Evolutionary conservation across 192 early-diverging fungal species (phyloP).

Genomic region (Dispira parvispora): DNA sequence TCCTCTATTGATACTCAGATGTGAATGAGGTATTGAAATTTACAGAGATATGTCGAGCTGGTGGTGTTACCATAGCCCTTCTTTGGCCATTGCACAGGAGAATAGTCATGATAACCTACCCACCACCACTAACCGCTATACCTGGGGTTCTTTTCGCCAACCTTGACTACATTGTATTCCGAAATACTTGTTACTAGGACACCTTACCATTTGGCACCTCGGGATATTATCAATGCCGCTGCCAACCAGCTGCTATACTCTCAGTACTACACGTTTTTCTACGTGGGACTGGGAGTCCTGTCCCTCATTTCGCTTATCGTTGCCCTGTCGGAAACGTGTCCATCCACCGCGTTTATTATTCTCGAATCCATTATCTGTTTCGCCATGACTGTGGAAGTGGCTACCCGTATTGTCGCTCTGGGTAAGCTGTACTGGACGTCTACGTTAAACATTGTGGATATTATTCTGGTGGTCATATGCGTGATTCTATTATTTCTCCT

Average conservation of each 20-base stretch:
- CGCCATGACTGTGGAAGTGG: constrained; percentile 61
- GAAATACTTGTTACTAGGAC: not conserved
- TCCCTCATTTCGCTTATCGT: constrained; percentile 30
- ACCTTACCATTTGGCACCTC: constrained; percentile 17
- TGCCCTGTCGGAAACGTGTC: constrained; percentile 26
- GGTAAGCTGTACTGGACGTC: constrained; percentile 33
- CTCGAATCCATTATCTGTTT: constrained; percentile 53
- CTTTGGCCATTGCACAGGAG: no score
- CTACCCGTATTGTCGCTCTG: constrained; percentile 42
- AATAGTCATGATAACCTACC: no score
- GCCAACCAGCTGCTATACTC: constrained; percentile 44
- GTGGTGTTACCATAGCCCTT: no score
- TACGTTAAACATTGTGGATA: constrained; percentile 56
- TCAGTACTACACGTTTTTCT: constrained; percentile 35
- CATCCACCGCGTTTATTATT: constrained; percentile 46
- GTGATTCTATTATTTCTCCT: constrained; percentile 47
- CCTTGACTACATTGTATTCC: no score
- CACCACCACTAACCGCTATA: no score
- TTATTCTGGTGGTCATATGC: constrained; percentile 49
- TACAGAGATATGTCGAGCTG: no score
- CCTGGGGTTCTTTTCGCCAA: no score
- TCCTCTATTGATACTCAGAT: no score
- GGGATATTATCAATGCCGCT: constrained; percentile 32
- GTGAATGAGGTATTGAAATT: no score
- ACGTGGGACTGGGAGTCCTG: constrained; percentile 27